phyloP scores from a whole-genome alignment of 208 protist genomes.

The Crithidia bombi region DNA sequence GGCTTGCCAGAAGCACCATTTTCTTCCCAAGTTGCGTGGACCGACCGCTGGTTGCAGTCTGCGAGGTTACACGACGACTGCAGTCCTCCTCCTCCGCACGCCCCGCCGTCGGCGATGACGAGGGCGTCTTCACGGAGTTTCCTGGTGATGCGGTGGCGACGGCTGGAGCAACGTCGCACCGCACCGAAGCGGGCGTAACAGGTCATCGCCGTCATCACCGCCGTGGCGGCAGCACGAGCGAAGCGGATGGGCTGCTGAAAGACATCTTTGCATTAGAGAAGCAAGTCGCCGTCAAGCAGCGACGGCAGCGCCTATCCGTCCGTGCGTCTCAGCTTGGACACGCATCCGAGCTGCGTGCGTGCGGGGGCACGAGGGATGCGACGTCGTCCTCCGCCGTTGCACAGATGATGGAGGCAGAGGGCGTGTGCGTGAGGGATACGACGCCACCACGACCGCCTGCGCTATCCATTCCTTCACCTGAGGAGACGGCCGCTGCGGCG shows the following conservation, averaged over 20 bases:
- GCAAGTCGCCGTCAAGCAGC: constrained; percentile 26
- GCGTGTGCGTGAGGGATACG: neutral
- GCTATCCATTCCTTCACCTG: constrained; percentile 2
- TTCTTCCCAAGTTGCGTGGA: too few relatives aligned
- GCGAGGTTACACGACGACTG: neutral
- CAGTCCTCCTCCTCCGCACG: constrained; percentile 12
- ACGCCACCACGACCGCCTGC: neutral
- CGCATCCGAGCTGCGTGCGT: neutral
- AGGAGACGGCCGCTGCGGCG: constrained; percentile 6
- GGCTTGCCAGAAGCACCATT: neutral
- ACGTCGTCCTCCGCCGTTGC: neutral
- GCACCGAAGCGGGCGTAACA: neutral
- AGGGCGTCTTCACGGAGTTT: constrained; percentile 3
- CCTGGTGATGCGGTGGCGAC: neutral
- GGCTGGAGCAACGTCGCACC: neutral
- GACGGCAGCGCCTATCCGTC: constrained; percentile 30
- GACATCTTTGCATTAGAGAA: constrained; percentile 31
- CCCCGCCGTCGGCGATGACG: neutral
- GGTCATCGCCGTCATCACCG: too few relatives aligned
- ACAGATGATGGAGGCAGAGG: constrained; percentile 2
- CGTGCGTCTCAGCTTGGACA: constrained; percentile 21
- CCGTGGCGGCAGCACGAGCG: constrained; percentile 1
- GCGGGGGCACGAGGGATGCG: neutral
- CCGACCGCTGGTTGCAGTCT: neutral
- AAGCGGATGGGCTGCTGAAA: constrained; percentile 10